A percentile compares a stretch with the other conserved stretches of the same genome.
Evolutionary conservation across 2,329 filamentous ascomycete genomes (phyloP).

Genomic region (Sordariomycetes sp.): DNA sequence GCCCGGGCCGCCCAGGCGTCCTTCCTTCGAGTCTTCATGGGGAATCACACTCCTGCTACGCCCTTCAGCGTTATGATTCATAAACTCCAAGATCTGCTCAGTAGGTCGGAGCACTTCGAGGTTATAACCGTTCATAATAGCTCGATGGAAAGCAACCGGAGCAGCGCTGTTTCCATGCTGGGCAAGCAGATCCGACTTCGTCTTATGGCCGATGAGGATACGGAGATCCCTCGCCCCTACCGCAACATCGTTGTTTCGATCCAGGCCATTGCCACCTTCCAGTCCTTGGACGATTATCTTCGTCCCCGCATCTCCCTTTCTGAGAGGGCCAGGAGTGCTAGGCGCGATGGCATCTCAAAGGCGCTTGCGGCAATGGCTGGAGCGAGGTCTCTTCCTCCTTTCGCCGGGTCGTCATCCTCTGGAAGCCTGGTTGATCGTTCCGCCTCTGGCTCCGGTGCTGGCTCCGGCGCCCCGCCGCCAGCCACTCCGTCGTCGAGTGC

Average conservation of each 20-base stretch:
- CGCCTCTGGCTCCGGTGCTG: constrained; percentile 20
- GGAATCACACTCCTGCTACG: constrained; percentile 59
- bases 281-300: constrained; percentile 89
- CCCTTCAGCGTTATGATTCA: constrained; percentile 84
- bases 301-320: constrained; percentile 63
- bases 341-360: constrained; percentile 52
- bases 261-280: constrained; percentile 96
- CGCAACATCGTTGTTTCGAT: constrained; percentile 97
- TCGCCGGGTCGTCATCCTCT: constrained; percentile 27
- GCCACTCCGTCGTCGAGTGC: constrained; percentile 26
- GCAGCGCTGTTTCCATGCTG: constrained; percentile 87
- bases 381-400: constrained; percentile 44
- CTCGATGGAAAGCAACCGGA: constrained; percentile 77
- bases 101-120: constrained; percentile 94
- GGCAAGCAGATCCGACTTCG: constrained; percentile 89
- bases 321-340: constrained; percentile 30
- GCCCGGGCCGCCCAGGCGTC: constrained; percentile 60
- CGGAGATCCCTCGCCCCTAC: constrained; percentile 77
- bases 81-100: constrained; percentile 91
- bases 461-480: constrained; percentile 19
- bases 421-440: constrained; percentile 31
- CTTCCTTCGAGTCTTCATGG: constrained; percentile 91
- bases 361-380: constrained; percentile 61
- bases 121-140: constrained; percentile 93
- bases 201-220: constrained; percentile 78